Evolutionary conservation across 768 basidiomycete genomes (phyloP).

Genomic region (Phanerochaete sordida): DNA sequence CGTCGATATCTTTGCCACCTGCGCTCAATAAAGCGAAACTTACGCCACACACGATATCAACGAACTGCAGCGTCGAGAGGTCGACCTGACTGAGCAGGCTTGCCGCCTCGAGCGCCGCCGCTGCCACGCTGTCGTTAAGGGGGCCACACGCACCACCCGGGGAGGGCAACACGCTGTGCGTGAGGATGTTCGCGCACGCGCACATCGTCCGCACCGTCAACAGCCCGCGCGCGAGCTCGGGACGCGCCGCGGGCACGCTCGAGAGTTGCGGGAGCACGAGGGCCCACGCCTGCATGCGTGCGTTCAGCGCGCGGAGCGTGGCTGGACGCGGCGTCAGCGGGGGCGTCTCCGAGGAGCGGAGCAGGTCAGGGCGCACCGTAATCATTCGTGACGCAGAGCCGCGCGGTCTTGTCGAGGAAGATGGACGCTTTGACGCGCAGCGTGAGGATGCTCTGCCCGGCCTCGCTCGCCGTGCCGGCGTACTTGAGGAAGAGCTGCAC

Average conservation of each 20-base stretch:
- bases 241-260: neutral
- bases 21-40: neutral
- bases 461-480: constrained; percentile 22
- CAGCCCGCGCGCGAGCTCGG: constrained; percentile 11
- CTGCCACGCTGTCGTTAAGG: neutral
- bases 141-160: neutral
- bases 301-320: constrained; percentile 24
- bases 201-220: constrained; percentile 24
- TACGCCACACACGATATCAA: neutral
- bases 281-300: constrained; percentile 15
- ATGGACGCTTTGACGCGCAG: constrained; percentile 52
- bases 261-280: neutral
- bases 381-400: constrained; percentile 39
- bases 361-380: constrained; percentile 24
- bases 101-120: neutral
- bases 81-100: neutral
- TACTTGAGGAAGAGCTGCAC: constrained; percentile 46
- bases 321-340: constrained; percentile 1
- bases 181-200: constrained; percentile 25
- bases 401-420: constrained; percentile 54
- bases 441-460: constrained; percentile 34
- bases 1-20: neutral
- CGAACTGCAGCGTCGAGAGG: neutral
- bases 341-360: too few species aligned
- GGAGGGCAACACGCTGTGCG: constrained; percentile 18